These are phyloP conservation scores for Yarrowia galli DNA, from an alignment of 1,139 yeast genomes.

Conservation along the genomic window DNA sequence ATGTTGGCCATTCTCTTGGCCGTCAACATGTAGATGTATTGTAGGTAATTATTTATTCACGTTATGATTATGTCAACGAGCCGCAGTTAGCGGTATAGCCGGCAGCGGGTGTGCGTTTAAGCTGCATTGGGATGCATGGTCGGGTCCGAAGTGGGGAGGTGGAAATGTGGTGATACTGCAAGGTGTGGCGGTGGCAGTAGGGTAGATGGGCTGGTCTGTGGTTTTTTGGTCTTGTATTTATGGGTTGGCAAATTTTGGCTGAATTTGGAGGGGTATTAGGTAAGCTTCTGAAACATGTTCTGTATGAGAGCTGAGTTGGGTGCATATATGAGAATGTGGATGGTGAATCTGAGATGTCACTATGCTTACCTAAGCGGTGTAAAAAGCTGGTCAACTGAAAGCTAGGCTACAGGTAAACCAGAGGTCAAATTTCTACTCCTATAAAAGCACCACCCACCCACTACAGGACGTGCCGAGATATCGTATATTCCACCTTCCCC, in stretches of 20 bases:
- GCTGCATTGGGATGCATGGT: slow-evolving; percentile 9
- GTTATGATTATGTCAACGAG: neutral
- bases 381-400: too few relatives aligned
- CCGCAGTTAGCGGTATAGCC: neutral
- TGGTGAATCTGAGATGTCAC: too few relatives aligned
- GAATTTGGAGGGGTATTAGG: neutral
- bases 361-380: neutral
- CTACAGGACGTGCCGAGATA: too few relatives aligned
- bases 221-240: too few relatives aligned
- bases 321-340: neutral
- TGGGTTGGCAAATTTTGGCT: too few relatives aligned
- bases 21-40: slow-evolving; percentile 26
- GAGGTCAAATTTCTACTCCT: too few relatives aligned
- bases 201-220: too few relatives aligned
- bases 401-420: too few relatives aligned
- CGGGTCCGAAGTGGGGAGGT: slow-evolving; percentile 27
- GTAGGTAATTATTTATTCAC: slow-evolving; percentile 21
- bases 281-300: neutral
- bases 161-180: too few relatives aligned
- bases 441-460: too few relatives aligned
- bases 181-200: too few relatives aligned
- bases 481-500: neutral
- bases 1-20: slow-evolving; percentile 36
- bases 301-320: neutral
- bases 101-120: slow-evolving; percentile 1